Base-by-base conservation (phyloP, 2,329 filamentous ascomycete genomes). In the Alternaria ventricosa region DNA sequence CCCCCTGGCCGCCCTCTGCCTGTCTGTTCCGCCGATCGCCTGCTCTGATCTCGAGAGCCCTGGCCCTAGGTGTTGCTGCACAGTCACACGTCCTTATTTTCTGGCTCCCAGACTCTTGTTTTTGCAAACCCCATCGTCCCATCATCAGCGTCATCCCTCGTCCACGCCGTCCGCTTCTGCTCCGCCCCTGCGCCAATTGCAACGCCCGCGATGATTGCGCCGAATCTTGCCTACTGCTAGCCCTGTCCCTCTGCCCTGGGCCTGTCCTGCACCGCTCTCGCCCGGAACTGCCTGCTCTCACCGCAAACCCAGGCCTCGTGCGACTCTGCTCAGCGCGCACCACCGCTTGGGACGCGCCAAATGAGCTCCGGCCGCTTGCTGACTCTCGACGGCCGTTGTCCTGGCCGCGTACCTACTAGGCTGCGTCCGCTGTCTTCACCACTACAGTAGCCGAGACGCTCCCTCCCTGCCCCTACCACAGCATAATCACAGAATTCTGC, bases 351-450 rank as follows among this genome's bases (percentile, higher is more conserved):
- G 56, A 71, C 68, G 69, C 71, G 70, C 69, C 75, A 71, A 75
- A 77, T 77, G 75, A 74, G 64, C 64, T 57, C 67, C 67, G 64
- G 66, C 65, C 65, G 57, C 63, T 56, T 64, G 59, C 65, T 68
- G 69, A 69, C 67, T 72, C 68, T 70, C 46, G 60, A 68, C 71
- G 72, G 75, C 72, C 73, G 68, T 71, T 72, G 62, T 66, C 61
- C 66, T 65, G 73, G 72, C 68, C 65, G 70, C 69, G 70, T 68
- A 70, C 71, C 67, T 64, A 49, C 66, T 65, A 68, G 66, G 65
- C 63, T 66, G 50, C 67, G 57, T 63, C 66, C 61, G 57, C 57
- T 57, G 65, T 62, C 63, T 70, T 67, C 72, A 68, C 54, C 44
- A 25, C 51, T 27, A 71, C 63, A 64, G 60, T 64, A 65, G 65